A percentile compares a stretch with the other conserved stretches of the same genome.
These are phyloP conservation scores for Cynara cardunculus DNA, from an alignment of 129 eudicot genomes.

Conservation along the genomic window DNA sequence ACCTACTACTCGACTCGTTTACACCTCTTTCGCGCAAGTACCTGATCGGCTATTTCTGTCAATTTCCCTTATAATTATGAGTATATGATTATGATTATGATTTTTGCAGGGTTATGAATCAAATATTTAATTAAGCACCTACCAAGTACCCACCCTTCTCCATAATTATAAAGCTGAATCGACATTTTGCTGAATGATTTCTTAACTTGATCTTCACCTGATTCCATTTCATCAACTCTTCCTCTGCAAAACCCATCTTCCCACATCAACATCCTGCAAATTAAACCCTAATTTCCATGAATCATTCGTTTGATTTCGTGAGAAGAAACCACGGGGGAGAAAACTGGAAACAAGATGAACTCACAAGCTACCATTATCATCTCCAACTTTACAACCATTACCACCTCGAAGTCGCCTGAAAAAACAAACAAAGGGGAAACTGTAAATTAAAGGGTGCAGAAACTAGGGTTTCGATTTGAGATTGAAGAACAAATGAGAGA, in stretches of 20 bases:
- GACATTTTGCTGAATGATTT: conserved; percentile 99
- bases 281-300: neutral
- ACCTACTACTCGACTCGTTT: too few relatives aligned
- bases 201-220: conserved; percentile 78
- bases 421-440: neutral
- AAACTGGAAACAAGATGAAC: conserved; percentile 12
- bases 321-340: neutral
- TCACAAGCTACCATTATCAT: conserved; percentile 97
- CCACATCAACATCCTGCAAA: conserved; percentile 99
- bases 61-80: too few relatives aligned
- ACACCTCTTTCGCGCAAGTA: too few relatives aligned
- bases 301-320: neutral
- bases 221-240: conserved; percentile 78
- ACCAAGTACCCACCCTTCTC: conserved; percentile 99
- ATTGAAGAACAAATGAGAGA: neutral
- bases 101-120: neutral
- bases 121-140: conserved; percentile 44
- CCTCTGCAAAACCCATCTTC: conserved; percentile 97
- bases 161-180: conserved; percentile 87
- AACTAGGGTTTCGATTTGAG: neutral
- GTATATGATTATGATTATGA: too few relatives aligned
- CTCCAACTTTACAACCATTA: conserved; percentile 93
- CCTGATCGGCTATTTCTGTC: too few relatives aligned
- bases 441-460: neutral
- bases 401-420: conserved; percentile 96